A percentile compares a stretch with the other conserved stretches of the same genome.
Evolutionary conservation across 2,329 filamentous ascomycete genomes (phyloP).

Genomic region (Botryotinia convoluta): DNA sequence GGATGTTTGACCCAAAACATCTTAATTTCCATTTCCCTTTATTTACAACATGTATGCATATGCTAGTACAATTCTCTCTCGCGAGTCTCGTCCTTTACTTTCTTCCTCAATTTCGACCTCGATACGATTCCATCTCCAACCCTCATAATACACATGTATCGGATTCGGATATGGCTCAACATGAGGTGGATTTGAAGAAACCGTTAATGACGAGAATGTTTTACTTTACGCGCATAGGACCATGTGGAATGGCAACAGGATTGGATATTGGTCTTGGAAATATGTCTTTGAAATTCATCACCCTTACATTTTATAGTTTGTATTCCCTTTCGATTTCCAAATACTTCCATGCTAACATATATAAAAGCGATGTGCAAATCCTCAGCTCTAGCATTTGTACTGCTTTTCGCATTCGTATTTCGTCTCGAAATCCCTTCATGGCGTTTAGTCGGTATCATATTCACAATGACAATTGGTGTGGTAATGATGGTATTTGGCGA

Average conservation of each 20-base stretch:
- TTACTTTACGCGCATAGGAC: conserved; percentile 87
- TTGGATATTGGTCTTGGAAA: conserved; percentile 96
- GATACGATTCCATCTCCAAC: conserved; percentile 41
- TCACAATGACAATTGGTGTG: conserved; percentile 87
- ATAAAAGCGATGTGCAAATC: conserved; percentile 91
- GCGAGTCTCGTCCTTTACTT: conserved; percentile 75
- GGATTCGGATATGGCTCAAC: conserved; percentile 34
- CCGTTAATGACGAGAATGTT: conserved; percentile 84
- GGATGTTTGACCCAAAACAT: conserved; percentile 90
- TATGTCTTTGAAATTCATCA: conserved; percentile 93
- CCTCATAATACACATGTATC: conserved; percentile 35
- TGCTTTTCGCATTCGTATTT: conserved; percentile 93
- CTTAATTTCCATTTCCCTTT: conserved; percentile 92
- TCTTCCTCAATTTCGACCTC: conserved; percentile 77
- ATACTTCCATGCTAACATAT: conserved; percentile 22
- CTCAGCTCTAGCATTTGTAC: conserved; percentile 89
- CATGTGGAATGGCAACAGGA: conserved; percentile 88
- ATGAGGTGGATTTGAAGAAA: conserved; percentile 36
- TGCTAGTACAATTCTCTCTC: conserved; percentile 88
- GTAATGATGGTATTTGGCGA: conserved; percentile 99
- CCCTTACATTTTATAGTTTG: conserved; percentile 90
- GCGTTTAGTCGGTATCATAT: conserved; percentile 82
- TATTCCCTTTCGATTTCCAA: conserved; percentile 23
- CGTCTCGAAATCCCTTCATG: conserved; percentile 83
- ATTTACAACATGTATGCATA: conserved; percentile 88